Percentiles rank a stretch among this genome's conserved stretches.
Conservation (phyloP, 371 early-diverging fungal species). For the Batrachochytrium dendrobatidis region DNA sequence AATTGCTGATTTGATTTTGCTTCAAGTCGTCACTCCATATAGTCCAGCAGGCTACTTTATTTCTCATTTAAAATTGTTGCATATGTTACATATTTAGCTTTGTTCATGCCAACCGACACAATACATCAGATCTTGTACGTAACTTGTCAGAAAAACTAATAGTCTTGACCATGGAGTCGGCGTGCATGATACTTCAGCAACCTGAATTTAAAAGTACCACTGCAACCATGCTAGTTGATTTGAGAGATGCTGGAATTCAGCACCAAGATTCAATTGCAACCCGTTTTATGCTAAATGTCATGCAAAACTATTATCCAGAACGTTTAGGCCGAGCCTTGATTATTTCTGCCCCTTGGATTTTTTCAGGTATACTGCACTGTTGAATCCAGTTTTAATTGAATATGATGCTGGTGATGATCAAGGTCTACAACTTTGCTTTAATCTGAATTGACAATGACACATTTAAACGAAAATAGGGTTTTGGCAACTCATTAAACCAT, state of each 20-base stretch:
- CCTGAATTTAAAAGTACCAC: no score
- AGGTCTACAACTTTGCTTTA: constrained; percentile 70
- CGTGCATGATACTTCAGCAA: constrained; percentile 60
- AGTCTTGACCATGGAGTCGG: constrained; percentile 62
- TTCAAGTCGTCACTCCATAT: not conserved
- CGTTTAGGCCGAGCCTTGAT: constrained; percentile 68
- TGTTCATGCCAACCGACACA: constrained; percentile 14
- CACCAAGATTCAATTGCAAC: constrained; percentile 36
- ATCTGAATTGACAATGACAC: constrained; percentile 26
- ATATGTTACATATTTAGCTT: constrained; percentile 3
- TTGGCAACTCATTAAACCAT: constrained; percentile 28
- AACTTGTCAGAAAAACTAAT: constrained; percentile 7
- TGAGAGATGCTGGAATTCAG: constrained; percentile 80
- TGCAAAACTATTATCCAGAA: constrained; percentile 84
- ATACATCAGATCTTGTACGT: constrained; percentile 9
- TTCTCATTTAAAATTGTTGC: not conserved
- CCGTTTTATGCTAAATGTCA: not conserved
- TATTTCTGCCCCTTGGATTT: constrained; percentile 82
- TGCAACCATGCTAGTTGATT: constrained; percentile 73
- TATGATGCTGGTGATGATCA: not conserved
- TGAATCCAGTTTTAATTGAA: not conserved
- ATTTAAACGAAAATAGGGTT: constrained; percentile 13
- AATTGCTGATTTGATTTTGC: not conserved
- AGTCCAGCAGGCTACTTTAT: not conserved
- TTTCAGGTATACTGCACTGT: constrained; percentile 45